Evolutionary conservation across 1,284 basidiomycete species (phyloP), one percentile per base, ranked within the genome.

Genomic region (Trametes sp.): DNA sequence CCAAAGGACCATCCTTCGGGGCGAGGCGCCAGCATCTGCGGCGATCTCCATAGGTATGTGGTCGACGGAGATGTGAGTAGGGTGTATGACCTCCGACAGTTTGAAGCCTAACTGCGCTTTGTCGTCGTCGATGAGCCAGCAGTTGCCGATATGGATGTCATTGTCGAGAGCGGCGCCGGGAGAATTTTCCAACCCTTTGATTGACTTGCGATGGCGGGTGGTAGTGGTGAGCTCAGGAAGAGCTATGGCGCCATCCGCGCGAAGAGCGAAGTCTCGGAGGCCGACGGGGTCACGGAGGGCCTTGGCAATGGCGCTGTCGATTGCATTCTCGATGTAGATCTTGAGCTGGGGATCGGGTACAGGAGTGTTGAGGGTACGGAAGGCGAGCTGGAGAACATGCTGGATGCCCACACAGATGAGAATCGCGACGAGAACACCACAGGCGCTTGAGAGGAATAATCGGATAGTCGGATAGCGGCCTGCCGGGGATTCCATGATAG

Each of bases 1-100:
- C 61, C 61, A 62, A n/a, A 62, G 55, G 16, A 54, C 29, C 55
- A 62, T 62, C 3, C 16, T n/a, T 6, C 44, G 61, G 3, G 61
- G 61, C 13, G 61, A 49, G 14, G 49, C 23, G 1, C 42, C 49
- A 7, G 28, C n/a, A 23, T 52, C 41, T 6, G 55, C 23, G 1
- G 59, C 61, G 24, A 62, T 36, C 49, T 53, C 49, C 4, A 26
- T 28, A 0, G 54, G 55, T 4, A 57, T 57, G 28, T 62, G 61
- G 23, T 62, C 61, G 26, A 62, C 54, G 42, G 61, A 33, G 19
- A 62, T 28, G 28, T 62, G 49, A 6, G 55, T 46, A 2, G 61
- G 61, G 31, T 62, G 46, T 4, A 62, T 48, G 19, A 53, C 4
- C 7, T 57, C 38, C 0, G 54, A 21, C 1, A 62, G 26, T 2